Evolutionary conservation across 225 moss, liverwort and hornwort species (phyloP).

Genomic region (Marchantia polymorpha): DNA sequence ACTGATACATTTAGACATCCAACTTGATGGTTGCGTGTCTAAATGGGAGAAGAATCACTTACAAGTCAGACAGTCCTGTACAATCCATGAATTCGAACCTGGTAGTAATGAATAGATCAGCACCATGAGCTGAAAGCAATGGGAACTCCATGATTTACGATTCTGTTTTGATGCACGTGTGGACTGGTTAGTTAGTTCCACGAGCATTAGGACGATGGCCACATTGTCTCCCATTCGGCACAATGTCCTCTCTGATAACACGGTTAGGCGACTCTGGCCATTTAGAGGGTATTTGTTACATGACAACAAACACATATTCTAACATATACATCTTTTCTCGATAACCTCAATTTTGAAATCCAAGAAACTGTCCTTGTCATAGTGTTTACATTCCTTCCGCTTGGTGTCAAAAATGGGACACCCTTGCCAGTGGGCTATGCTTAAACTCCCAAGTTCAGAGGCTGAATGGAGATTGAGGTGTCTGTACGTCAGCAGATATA

Average conservation of each 20-base stretch:
- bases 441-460: slow-evolving; percentile 4
- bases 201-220: not conserved
- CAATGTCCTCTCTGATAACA: slow-evolving; percentile 8
- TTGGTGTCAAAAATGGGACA: slow-evolving; percentile 14
- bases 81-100: slow-evolving; percentile 4
- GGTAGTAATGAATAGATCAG: not conserved
- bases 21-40: slow-evolving; percentile 1
- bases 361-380: slow-evolving; percentile 6
- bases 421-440: slow-evolving; percentile 19
- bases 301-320: slow-evolving; percentile 16
- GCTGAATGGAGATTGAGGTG: slow-evolving; percentile 9
- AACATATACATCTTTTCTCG: not conserved
- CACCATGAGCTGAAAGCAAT: not conserved
- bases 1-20: not conserved
- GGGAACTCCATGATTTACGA: not conserved
- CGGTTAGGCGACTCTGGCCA: slow-evolving; percentile 3
- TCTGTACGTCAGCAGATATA: not conserved
- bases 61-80: not conserved
- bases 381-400: slow-evolving; percentile 14
- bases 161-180: slow-evolving; percentile 2
- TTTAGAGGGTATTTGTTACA: slow-evolving; percentile 10
- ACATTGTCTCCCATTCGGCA: not conserved
- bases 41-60: not conserved
- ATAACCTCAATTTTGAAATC: not conserved
- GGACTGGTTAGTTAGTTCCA: not conserved